Percentiles rank a stretch among this genome's conserved stretches.
phyloP scores from a whole-genome alignment of 176 grass and related monocot species.

The Triticum monococcum region DNA sequence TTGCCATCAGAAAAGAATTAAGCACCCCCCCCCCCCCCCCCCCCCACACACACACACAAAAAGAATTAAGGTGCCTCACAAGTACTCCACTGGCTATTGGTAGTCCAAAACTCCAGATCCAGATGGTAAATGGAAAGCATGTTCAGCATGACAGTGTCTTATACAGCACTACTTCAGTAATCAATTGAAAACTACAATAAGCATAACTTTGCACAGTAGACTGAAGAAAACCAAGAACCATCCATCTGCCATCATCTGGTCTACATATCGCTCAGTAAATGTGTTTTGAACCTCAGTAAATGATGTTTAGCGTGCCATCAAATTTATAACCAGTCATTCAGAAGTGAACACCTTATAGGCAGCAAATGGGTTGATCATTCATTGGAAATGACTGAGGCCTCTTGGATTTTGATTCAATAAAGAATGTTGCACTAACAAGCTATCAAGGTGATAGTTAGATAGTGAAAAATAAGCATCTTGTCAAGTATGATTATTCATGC shows the following conservation, averaged over 20 bases:
- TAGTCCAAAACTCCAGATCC: background rate
- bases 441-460: background rate
- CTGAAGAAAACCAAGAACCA: background rate
- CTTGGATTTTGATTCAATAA: background rate
- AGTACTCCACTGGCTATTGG: background rate
- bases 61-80: too few species aligned
- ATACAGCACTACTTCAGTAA: background rate
- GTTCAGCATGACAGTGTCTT: background rate
- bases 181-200: background rate
- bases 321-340: background rate
- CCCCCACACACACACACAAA: background rate
- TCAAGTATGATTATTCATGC: background rate
- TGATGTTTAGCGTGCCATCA: background rate
- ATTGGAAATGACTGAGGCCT: background rate
- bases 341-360: background rate
- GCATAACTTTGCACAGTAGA: background rate
- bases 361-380: background rate
- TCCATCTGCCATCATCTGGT: too few species aligned
- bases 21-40: background rate
- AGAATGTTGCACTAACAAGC: background rate
- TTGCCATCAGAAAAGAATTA: background rate
- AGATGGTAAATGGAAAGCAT: background rate
- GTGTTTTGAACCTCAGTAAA: background rate
- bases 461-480: background rate
- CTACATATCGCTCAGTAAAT: background rate